Evolutionary conservation across 768 basidiomycete species (phyloP), one percentile per base, ranked within the genome.

Genomic region (Leccinum truebloodii): DNA sequence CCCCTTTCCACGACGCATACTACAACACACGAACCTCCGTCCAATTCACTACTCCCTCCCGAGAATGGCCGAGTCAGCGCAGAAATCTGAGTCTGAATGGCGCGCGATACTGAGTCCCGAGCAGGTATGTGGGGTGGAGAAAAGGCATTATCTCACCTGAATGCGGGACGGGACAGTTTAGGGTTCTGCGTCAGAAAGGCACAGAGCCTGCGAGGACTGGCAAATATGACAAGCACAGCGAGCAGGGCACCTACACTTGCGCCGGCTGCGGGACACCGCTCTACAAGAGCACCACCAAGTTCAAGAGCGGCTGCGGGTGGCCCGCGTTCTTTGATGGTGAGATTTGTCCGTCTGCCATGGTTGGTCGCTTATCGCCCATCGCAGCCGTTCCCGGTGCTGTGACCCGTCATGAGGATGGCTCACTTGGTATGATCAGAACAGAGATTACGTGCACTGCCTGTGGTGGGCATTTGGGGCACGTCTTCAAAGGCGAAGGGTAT

Each of bases 241-340:
- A 78, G 3, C 69, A 82, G 30, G 95, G 95, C 9, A 80, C 87
- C 1, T 96, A 95, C 70, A 67, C 76, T 49, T 95, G 94, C 69
- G 88, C 86, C 9, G 95, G 83, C 8, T 96, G 94, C 73, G 81
- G 80, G 37, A 86, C 92, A 3, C 88, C 94, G 1, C 76, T 97
- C 53, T 97, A 96, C 79, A 92, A 88, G 80, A 92, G 90, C 68
- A 80, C 79, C 28, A 94, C 93, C 64, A 97, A 97, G 76, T 97
- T 96, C 76, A 82, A 89, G 67, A 94, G 92, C 60, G 93, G 94
- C 8, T 96, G 93, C 68, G 95, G 95, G 24, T 98, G 95, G 95
- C 95, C 95, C n/a, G 93, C 95, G 1, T 98, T 97, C 82, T 98
- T 89, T 71, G 95, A 96, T 71, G 90, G 90, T 90, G 62, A 59